Evolutionary conservation across 768 basidiomycete species (phyloP).

Genomic region (Tricholoma sp.): DNA sequence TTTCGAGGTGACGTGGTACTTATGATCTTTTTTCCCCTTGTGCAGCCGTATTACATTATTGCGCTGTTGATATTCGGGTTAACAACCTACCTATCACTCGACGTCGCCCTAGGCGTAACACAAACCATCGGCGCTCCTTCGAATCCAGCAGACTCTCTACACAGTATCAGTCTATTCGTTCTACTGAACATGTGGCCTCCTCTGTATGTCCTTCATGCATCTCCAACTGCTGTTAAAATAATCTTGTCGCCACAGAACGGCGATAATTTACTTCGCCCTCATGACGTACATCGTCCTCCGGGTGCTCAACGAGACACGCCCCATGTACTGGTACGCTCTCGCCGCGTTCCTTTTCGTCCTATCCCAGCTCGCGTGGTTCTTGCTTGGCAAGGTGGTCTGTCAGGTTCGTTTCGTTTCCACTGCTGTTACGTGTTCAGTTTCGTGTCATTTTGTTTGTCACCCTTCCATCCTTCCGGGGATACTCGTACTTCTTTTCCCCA

Average conservation of each 20-base stretch:
- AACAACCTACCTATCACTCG: conserved; percentile 81
- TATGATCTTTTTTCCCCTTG: background rate
- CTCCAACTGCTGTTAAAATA: background rate
- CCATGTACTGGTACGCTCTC: conserved; percentile 74
- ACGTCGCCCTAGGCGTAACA: conserved; percentile 70
- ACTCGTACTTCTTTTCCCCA: no score
- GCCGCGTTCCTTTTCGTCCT: conserved; percentile 75
- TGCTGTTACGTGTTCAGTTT: no score
- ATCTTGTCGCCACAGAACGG: conserved; percentile 13
- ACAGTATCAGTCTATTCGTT: conserved; percentile 75
- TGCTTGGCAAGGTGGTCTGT: conserved; percentile 78
- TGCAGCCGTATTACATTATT: conserved; percentile 61
- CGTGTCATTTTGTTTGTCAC: no score
- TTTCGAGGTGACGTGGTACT: conserved; percentile 1
- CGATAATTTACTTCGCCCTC: conserved; percentile 61
- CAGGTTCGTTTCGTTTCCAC: conserved; percentile 24
- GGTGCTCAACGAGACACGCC: conserved; percentile 73
- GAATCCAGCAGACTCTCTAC: conserved; percentile 48
- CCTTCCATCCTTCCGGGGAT: no score
- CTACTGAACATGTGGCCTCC: conserved; percentile 74
- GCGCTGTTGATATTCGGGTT: conserved; percentile 57
- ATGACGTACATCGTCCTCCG: conserved; percentile 80
- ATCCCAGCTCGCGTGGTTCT: conserved; percentile 78
- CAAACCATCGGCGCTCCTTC: conserved; percentile 51
- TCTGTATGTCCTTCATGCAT: conserved; percentile 1